Base-by-base conservation (phyloP, 1,139 yeast species). In the Taphrina flavorubra region DNA sequence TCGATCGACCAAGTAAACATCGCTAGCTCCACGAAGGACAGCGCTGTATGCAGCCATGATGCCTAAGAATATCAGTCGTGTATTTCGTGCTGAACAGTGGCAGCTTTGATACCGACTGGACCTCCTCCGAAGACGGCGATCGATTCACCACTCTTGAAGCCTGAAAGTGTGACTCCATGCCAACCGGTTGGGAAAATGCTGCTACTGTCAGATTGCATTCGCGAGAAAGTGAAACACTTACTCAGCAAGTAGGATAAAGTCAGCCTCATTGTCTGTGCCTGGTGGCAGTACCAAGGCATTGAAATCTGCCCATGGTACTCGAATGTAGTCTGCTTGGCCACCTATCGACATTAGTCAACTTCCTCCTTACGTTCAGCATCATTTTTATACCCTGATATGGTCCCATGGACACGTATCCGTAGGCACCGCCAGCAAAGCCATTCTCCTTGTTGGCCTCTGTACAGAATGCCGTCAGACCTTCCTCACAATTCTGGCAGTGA, bases 311-410 rank as follows among this genome's bases (percentile, higher is more conserved):
- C 77, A 80, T 0, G 90, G 90, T 18, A 86, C 82, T 16, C 85
- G 76, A 14, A 86, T 86, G 72, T 81, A 85, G 72, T 85, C 87
- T 0, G 88, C 87, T 74, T 85, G 88, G 1, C 85, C 87, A 0
- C 88, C 88, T 69, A 49, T 13, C 47, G 42, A 13, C 8, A n/a
- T 44, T 16, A 25, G 37, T 14, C 6, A 14, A 3, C 31, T 25
- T 25, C 31, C 31, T 25, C 4, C 4, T 4, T 25, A 25, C n/a
- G n/a, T n/a, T 25, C 31, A 4, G 31, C 4, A 25, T 25, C 31
- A 4, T 25, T 25, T 25, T 25, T 25, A 60, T 46, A 47, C 70
- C 70, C 20, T 69, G 62, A 40, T 61, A 67, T 11, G 61, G 63
- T 34, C 70, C 70, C 56, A 60, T 55, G 51, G 58, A 65, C 20